Conservation (phyloP, 31 red algal species). For the Endocladia muricata region DNA sequence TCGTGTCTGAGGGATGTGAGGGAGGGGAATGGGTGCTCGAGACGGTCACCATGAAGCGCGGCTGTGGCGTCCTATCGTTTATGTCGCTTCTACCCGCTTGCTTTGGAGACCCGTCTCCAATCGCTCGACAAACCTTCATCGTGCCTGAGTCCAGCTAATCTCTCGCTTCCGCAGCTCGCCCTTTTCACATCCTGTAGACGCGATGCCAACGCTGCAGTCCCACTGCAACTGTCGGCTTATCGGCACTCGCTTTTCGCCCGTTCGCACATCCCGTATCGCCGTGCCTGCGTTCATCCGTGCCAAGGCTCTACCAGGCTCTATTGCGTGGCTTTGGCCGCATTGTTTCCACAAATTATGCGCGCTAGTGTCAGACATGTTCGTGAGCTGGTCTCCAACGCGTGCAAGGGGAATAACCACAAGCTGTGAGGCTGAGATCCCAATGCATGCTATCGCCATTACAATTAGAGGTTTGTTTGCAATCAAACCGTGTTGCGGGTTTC, state of each 20-base stretch:
- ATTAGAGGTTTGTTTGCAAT: too few species aligned
- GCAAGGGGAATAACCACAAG: too few species aligned
- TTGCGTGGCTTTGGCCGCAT: too few species aligned
- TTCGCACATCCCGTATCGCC: too few species aligned
- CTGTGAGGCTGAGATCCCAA: too few species aligned
- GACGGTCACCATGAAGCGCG: background rate
- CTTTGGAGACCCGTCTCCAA: background rate
- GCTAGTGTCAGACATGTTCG: too few species aligned
- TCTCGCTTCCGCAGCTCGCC: background rate
- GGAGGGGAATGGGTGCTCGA: background rate
- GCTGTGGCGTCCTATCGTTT: background rate
- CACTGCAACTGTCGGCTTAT: background rate
- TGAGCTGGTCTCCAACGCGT: too few species aligned
- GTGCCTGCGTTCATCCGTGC: too few species aligned
- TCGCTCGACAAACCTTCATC: background rate
- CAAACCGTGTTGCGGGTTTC: too few species aligned
- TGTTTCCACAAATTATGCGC: too few species aligned
- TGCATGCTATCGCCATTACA: too few species aligned
- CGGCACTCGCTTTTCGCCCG: background rate
- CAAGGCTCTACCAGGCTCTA: too few species aligned
- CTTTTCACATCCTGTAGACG: background rate
- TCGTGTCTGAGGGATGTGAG: background rate
- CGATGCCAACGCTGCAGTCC: background rate
- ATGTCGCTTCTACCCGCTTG: background rate
- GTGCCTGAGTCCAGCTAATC: background rate